These are phyloP conservation scores for Venustampulla echinocandica DNA, from an alignment of 495 filamentous ascomycete genomes.

Conservation along the genomic window DNA sequence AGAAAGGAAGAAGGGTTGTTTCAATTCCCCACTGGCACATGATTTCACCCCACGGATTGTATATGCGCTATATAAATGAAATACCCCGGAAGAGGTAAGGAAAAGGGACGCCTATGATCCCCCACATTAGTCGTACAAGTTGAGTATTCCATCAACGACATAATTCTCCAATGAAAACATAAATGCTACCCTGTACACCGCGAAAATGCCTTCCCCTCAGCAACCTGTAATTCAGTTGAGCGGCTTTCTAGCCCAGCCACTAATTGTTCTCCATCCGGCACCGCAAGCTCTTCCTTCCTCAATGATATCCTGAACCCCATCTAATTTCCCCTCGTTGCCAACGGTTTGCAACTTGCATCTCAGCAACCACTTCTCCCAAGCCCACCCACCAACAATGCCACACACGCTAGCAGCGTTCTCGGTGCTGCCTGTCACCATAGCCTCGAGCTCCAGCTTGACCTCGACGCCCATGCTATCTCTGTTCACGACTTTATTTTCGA, in stretches of 20 bases:
- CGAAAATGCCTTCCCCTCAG: too few species aligned
- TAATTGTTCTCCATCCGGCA: constrained; percentile 78
- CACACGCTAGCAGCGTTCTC: constrained; percentile 65
- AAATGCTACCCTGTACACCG: too few species aligned
- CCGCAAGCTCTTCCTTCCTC: constrained; percentile 76
- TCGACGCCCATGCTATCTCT: constrained; percentile 32
- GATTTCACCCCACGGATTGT: too few species aligned
- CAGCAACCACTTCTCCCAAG: constrained; percentile 94
- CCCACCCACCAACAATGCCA: constrained; percentile 78
- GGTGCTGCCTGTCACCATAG: constrained; percentile 60
- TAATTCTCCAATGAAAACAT: too few species aligned
- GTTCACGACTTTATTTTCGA: constrained; percentile 33
- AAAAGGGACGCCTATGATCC: too few species aligned
- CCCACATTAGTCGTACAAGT: too few species aligned
- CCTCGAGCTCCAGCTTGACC: constrained; percentile 52
- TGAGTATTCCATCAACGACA: too few species aligned
- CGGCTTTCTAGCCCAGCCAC: constrained; percentile 86
- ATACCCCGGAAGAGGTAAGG: too few species aligned
- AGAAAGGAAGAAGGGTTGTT: too few species aligned
- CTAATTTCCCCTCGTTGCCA: constrained; percentile 60
- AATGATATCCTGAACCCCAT: constrained; percentile 69
- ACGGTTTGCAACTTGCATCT: constrained; percentile 63
- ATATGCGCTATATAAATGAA: too few species aligned
- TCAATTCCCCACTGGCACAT: too few species aligned
- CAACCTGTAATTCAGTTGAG: constrained; percentile 2